Evolutionary conservation across 2,329 filamentous ascomycete genomes (phyloP), one percentile per base, ranked within the genome.

Genomic region (Aspergillus tamarii): DNA sequence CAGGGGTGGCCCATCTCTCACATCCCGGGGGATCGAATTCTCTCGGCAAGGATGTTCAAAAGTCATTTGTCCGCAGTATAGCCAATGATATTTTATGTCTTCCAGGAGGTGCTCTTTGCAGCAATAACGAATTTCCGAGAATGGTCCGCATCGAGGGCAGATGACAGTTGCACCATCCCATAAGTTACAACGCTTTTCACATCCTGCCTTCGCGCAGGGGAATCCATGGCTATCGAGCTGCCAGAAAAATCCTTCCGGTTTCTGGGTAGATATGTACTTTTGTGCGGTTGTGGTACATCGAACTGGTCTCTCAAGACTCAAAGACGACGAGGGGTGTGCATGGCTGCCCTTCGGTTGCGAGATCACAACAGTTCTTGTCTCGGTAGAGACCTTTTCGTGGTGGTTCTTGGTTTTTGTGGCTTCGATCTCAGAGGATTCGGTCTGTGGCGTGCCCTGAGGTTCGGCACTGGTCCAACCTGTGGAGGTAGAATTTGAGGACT

Each of bases 151-250:
- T 6, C 71, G 67, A 11, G 77, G 76, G 63, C 80, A 82, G 65
- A 80, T 75, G 26, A 76, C 70, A 2, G 73, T 71, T 26, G 66
- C 58, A 7, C 66, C 64, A 61, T 80, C 76, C 69, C 69, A 73
- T 19, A 70, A 64, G 57, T 69, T 71, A 58, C 77, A 80, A 43
- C 67, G 65, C 32, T 69, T 71, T 23, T 72, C 57, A 54, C 78
- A 79, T 43, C 62, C 63, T 2, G 34, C 19, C 55, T 66, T 68
- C 16, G 67, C 64, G 59, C 78, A 80, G n/a, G 62, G 70, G 79
- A 87, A 79, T 76, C 83, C 19, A 81, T 82, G 21, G 80, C 83
- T 66, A 79, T 86, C 64, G 79, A 85, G 60, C 81, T 87, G 70
- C 65, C 67, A 75, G 57, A 72, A 72, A 48, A 70, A 74, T 1